Percentiles rank a stretch among this genome's conserved stretches.
phyloP scores from a whole-genome alignment of 306 rosid species.

The Pyrus pyrifolia region DNA sequence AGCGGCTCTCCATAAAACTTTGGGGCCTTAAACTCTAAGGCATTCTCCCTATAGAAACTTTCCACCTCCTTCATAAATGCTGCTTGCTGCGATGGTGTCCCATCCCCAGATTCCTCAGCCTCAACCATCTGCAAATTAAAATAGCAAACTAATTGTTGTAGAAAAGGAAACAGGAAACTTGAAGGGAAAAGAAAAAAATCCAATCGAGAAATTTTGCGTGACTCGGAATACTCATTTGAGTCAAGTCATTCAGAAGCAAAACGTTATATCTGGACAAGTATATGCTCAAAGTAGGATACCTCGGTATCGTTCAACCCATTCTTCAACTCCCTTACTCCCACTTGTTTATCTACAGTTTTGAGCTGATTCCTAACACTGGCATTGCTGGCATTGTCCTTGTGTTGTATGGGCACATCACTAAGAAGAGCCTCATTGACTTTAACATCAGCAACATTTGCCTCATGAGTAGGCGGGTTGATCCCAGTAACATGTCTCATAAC shows the following conservation, averaged over 20 bases:
- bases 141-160: neutral
- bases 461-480: constrained; percentile 3
- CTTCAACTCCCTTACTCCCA: constrained; percentile 30
- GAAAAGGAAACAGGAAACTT: neutral
- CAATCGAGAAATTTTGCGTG: neutral
- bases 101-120: constrained; percentile 49
- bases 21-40: constrained; percentile 77
- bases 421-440: constrained; percentile 17
- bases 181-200: neutral
- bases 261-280: neutral
- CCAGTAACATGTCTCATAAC: constrained; percentile 20
- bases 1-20: constrained; percentile 75
- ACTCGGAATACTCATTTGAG: neutral
- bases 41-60: constrained; percentile 47
- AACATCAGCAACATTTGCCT: constrained; percentile 3
- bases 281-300: constrained; percentile 22
- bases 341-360: constrained; percentile 26
- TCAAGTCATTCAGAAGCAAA: neutral
- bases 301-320: constrained; percentile 28
- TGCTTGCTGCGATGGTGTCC: constrained; percentile 26
- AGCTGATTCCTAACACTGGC: constrained; percentile 13
- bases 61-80: constrained; percentile 70
- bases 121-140: constrained; percentile 36
- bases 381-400: constrained; percentile 7
- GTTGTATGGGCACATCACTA: constrained; percentile 12